Percentiles rank a stretch among this genome's conserved stretches.
These are phyloP conservation scores for Geotrichum australiense DNA, from an alignment of 1,139 yeast genomes.

Conservation along the genomic window DNA sequence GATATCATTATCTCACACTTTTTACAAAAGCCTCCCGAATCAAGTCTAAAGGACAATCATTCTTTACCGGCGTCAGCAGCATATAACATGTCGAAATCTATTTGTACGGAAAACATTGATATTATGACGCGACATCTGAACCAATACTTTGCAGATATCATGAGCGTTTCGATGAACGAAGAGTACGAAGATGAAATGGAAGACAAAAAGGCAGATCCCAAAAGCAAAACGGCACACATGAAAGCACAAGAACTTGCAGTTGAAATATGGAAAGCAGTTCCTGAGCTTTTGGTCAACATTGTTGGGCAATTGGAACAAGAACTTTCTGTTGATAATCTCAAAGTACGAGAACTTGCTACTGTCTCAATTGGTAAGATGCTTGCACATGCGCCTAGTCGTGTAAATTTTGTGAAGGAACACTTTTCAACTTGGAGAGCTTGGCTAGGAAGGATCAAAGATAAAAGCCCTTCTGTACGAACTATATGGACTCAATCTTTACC, in stretches of 20 bases:
- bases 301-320: conserved; percentile 81
- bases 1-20: conserved; percentile 55
- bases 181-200: conserved; percentile 28
- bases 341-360: conserved; percentile 62
- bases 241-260: conserved; percentile 50
- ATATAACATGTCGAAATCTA: conserved; percentile 56
- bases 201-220: conserved; percentile 25
- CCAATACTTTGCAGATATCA: conserved; percentile 70
- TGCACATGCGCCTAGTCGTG: conserved; percentile 41
- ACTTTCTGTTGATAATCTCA: conserved; percentile 55
- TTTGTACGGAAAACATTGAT: conserved; percentile 68
- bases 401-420: conserved; percentile 56
- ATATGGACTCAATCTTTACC: conserved; percentile 63
- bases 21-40: conserved; percentile 36
- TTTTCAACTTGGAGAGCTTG: conserved; percentile 61
- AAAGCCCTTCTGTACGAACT: conserved; percentile 54
- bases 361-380: conserved; percentile 65
- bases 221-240: conserved; percentile 15
- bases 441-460: conserved; percentile 69
- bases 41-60: conserved; percentile 28
- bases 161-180: conserved; percentile 33
- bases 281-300: conserved; percentile 65
- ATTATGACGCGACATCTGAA: conserved; percentile 73
- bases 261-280: conserved; percentile 71
- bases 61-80: conserved; percentile 38